Percentiles rank a stretch among this genome's conserved stretches.
Evolutionary conservation across 352 stramenopile genomes (phyloP).

Genomic region (Globisporangium recalcitrans): DNA sequence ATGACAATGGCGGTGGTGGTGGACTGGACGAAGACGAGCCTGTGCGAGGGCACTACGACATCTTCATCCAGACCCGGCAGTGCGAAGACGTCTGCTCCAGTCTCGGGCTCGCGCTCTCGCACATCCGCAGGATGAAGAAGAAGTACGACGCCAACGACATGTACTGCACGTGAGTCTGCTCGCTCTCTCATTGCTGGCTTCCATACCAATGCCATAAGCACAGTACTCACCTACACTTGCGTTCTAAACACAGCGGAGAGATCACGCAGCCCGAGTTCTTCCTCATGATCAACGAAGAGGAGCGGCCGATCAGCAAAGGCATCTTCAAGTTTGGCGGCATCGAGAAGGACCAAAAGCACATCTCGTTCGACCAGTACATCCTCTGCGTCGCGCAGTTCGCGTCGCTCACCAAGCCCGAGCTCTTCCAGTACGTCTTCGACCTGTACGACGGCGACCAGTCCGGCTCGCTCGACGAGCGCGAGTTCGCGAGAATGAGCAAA

Average conservation of each 20-base stretch:
- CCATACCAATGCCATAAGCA: no score
- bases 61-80: constrained; percentile 48
- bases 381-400: constrained; percentile 55
- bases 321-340: constrained; percentile 47
- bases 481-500: constrained; percentile 58
- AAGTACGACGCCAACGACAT: constrained; percentile 73
- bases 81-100: constrained; percentile 49
- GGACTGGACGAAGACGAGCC: constrained; percentile 18
- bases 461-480: constrained; percentile 47
- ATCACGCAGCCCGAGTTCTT: constrained; percentile 74
- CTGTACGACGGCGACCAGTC: constrained; percentile 62
- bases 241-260: constrained; percentile 35
- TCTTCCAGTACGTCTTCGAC: constrained; percentile 69
- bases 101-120: constrained; percentile 39
- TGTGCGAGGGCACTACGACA: constrained; percentile 35
- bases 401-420: constrained; percentile 52
- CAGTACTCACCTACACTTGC: no score
- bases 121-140: constrained; percentile 66
- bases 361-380: constrained; percentile 65
- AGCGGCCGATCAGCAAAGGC: constrained; percentile 44
- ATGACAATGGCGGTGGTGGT: background rate
- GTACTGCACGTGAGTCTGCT: constrained; percentile 54
- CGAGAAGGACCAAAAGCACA: constrained; percentile 36
- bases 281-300: constrained; percentile 62
- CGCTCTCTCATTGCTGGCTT: background rate